These are phyloP conservation scores for Coprinopsis cinerea DNA, from an alignment of 768 basidiomycete species.

Conservation along the genomic window DNA sequence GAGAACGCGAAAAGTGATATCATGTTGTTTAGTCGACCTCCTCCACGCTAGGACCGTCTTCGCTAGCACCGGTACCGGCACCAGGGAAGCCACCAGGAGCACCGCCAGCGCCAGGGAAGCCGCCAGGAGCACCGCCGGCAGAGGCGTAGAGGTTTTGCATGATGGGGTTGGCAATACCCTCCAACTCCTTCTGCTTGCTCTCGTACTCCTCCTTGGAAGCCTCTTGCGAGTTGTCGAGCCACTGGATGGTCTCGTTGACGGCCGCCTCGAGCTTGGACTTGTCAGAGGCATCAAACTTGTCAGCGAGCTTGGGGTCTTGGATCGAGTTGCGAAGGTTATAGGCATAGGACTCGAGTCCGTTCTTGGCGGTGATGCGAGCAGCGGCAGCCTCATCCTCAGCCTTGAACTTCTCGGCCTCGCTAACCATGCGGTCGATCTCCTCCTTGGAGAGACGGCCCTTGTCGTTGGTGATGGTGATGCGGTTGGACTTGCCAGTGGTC, in stretches of 20 bases:
- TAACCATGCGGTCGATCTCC: constrained; percentile 97
- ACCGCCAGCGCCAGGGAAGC: constrained; percentile 56
- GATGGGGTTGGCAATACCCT: constrained; percentile 69
- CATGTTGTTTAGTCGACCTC: constrained; percentile 65
- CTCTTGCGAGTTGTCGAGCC: constrained; percentile 85
- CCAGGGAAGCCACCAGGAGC: constrained; percentile 61
- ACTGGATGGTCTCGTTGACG: constrained; percentile 77
- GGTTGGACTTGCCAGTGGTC: constrained; percentile 93
- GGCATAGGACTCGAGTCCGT: constrained; percentile 87
- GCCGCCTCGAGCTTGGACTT: constrained; percentile 77
- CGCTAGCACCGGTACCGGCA: constrained; percentile 36
- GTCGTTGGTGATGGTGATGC: constrained; percentile 93
- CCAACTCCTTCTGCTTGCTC: constrained; percentile 89
- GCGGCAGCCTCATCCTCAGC: constrained; percentile 86
- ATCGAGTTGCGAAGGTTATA: constrained; percentile 94
- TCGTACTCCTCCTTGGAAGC: constrained; percentile 94
- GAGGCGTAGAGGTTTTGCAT: constrained; percentile 74
- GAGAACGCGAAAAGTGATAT: constrained; percentile 13
- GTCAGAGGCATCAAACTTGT: constrained; percentile 84
- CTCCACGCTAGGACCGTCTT: constrained; percentile 87
- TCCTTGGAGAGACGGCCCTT: constrained; percentile 96
- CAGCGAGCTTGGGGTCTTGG: constrained; percentile 76
- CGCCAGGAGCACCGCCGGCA: constrained; percentile 61
- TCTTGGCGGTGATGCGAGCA: constrained; percentile 81
- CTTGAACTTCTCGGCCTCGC: constrained; percentile 91